Percentiles rank a stretch among this genome's conserved stretches.
These are phyloP conservation scores for Podospora australis DNA, from an alignment of 495 filamentous ascomycete genomes.

Conservation along the genomic window DNA sequence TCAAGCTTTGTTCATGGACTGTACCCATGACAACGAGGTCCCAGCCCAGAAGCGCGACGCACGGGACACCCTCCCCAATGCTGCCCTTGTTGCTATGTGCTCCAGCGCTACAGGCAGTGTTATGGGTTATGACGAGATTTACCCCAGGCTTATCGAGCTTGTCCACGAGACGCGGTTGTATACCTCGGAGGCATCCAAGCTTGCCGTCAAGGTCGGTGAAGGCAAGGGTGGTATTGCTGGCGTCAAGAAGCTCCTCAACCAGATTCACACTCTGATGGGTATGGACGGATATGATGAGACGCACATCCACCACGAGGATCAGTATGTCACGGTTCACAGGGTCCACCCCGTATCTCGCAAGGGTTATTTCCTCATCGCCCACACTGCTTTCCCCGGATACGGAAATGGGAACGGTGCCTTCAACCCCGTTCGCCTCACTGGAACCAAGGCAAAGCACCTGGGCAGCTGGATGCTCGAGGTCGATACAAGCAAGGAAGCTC, in stretches of 20 bases:
- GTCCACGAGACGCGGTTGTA: constrained; percentile 84
- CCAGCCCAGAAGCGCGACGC: constrained; percentile 95
- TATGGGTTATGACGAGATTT: constrained; percentile 98
- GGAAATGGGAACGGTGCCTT: constrained; percentile 72
- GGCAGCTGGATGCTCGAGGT: constrained; percentile 88
- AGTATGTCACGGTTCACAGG: constrained; percentile 93
- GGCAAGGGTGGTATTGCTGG: constrained; percentile 77
- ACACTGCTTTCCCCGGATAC: constrained; percentile 88
- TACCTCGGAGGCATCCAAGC: constrained; percentile 59
- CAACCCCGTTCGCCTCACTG: constrained; percentile 66
- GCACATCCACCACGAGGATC: constrained; percentile 89
- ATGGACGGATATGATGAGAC: constrained; percentile 90
- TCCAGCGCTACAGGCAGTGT: constrained; percentile 89
- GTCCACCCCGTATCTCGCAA: constrained; percentile 86
- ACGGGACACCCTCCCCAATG: constrained; percentile 90
- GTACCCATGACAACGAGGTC: constrained; percentile 96
- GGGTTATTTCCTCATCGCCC: constrained; percentile 90
- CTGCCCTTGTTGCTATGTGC: constrained; percentile 92
- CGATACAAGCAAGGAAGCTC: constrained; percentile 60
- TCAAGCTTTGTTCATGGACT: constrained; percentile 97
- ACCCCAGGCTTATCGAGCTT: constrained; percentile 83
- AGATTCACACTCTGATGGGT: constrained; percentile 90
- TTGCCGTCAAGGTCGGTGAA: constrained; percentile 51
- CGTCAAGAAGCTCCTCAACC: constrained; percentile 84
- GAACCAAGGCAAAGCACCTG: constrained; percentile 67